Conservation (phyloP, 1,284 basidiomycete species). For the Rhodotorula sp. region DNA sequence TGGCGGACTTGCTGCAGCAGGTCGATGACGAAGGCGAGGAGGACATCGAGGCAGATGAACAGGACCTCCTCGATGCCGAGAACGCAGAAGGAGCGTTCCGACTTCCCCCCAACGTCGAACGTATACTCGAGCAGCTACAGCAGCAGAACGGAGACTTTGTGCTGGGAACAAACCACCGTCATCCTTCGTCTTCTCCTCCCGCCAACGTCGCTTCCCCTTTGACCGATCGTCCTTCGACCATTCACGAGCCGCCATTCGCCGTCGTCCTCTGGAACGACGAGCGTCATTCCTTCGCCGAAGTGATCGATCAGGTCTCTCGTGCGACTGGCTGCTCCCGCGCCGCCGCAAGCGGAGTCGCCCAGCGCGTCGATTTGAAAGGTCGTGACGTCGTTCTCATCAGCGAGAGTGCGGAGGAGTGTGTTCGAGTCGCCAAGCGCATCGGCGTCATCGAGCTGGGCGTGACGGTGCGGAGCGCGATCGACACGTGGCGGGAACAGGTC, state of each 20-base stretch:
- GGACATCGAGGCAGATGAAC: neutral
- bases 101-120: neutral
- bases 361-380: conserved; percentile 69
- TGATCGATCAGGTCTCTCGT: conserved; percentile 74
- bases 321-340: conserved; percentile 62
- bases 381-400: conserved; percentile 82
- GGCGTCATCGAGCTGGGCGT: conserved; percentile 88
- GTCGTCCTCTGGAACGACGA: conserved; percentile 96
- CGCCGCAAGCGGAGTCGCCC: conserved; percentile 65
- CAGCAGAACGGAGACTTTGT: too few relatives aligned
- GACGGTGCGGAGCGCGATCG: conserved; percentile 80
- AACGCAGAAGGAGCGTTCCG: neutral
- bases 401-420: conserved; percentile 63
- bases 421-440: conserved; percentile 77
- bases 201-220: conserved; percentile 44
- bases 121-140: too few relatives aligned
- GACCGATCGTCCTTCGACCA: neutral
- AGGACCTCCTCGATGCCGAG: too few relatives aligned
- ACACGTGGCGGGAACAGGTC: conserved; percentile 86
- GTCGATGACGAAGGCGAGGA: neutral
- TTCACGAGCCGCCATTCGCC: conserved; percentile 58
- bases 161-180: too few relatives aligned
- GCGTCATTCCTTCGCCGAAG: conserved; percentile 89
- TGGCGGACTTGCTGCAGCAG: neutral
- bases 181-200: neutral